Conservation (phyloP, 208 protist species). For the Trichomonas gallinae region DNA sequence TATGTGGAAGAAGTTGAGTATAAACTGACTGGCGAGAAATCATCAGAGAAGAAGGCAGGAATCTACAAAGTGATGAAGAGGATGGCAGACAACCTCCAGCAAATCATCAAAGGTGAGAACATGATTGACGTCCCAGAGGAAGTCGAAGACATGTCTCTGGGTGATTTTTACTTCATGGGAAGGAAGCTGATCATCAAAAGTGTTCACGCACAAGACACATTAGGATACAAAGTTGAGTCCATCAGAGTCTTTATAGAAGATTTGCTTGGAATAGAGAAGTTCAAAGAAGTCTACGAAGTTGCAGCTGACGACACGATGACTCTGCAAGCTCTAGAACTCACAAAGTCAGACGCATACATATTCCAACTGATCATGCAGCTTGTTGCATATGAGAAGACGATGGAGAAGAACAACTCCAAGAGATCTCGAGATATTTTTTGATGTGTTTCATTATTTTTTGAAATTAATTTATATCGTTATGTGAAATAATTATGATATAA, state of each 20-base stretch:
- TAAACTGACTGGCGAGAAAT: neutral
- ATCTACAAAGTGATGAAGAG: neutral
- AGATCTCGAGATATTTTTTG: neutral
- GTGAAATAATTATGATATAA: too few relatives aligned
- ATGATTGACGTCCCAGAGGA: neutral
- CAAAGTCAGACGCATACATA: neutral
- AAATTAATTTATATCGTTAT: too few relatives aligned
- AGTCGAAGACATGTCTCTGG: neutral
- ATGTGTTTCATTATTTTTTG: too few relatives aligned
- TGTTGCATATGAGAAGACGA: neutral
- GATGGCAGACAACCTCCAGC: neutral
- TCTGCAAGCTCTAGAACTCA: neutral
- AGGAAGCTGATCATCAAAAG: neutral
- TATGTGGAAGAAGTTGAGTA: neutral
- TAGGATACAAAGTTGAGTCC: neutral
- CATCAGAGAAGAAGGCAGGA: neutral
- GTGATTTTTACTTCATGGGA: constrained; percentile 11
- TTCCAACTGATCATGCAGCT: constrained; percentile 5
- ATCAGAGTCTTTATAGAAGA: neutral
- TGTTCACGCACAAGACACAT: neutral
- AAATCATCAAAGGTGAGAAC: neutral
- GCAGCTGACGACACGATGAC: neutral
- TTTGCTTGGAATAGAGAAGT: neutral
- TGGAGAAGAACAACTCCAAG: neutral
- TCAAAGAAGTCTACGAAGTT: neutral